Evolutionary conservation across 768 basidiomycete species (phyloP), one percentile per base, ranked within the genome.

Genomic region (Auricularia sp.): DNA sequence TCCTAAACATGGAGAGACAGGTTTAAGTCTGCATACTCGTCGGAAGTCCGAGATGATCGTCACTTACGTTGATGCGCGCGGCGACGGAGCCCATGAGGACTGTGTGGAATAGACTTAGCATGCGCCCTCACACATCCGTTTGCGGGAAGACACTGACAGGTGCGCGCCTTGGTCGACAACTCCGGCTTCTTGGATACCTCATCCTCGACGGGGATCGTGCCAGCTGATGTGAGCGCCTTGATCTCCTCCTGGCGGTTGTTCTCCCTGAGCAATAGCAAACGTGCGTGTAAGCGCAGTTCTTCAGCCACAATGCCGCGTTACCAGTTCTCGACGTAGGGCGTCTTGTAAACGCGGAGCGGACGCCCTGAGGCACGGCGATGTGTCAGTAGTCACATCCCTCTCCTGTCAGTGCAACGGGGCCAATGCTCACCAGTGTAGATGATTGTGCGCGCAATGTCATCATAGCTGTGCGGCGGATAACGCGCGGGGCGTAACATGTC

Each of bases 71-170:
- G 66, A 91, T 87, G 29, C 86, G 81, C 29, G 83, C 89, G 33
- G 88, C 89, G 1, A 90, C 87, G 67, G 84, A 86, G 21, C 89
- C 89, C 87, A 90, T 90, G 23, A 90, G 72, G 86, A 87, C 87
- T 89, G 61, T 33, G 64, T 61, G 65, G 33, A 23, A 63, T 5
- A 43, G 59, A 61, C 53, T 36, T 34, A n/a, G 21, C 18, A 60
- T 43, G 47, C 51, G 18, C 11, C 56, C 18, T 36, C 62, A 65
- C 35, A 62, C 18, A 36, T 64, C 43, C 63, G 51, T 44, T 14
- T 42, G 39, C 39, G 39, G 39, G 7, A 42, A 61, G 21, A 12
- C 14, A 71, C 84, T 72, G 74, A 89, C 88, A 90, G 71, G 76
- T 76, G 43, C 80, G 76, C 42, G 87, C 86, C 51, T 80, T 79